Conservation (phyloP, 2,329 filamentous ascomycete genomes). For the Dactylellina drechsleri region DNA sequence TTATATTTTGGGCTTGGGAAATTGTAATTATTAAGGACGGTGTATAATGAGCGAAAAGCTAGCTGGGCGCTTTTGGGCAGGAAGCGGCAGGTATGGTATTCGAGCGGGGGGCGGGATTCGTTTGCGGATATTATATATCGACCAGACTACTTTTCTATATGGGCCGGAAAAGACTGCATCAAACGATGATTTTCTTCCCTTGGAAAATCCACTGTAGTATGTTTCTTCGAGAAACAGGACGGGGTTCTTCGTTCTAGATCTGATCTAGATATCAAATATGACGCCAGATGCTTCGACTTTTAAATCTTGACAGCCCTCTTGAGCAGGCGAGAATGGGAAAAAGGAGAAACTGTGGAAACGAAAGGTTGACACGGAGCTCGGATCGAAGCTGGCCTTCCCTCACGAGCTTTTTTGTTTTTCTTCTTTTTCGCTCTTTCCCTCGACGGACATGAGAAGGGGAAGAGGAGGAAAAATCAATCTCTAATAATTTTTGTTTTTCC, state of each 20-base stretch:
- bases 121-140: slow-evolving; percentile 34
- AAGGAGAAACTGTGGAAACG: slow-evolving; percentile 33
- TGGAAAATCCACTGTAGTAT: too few relatives aligned
- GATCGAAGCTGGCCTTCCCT: slow-evolving; percentile 40
- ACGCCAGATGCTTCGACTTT: slow-evolving; percentile 34
- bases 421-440: slow-evolving; percentile 19
- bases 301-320: slow-evolving; percentile 17
- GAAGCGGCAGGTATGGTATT: slow-evolving; percentile 31
- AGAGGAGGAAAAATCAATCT: background rate
- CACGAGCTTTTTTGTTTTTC: slow-evolving; percentile 11
- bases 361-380: slow-evolving; percentile 29
- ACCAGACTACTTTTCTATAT: background rate
- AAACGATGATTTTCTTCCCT: slow-evolving; percentile 1
- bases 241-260: slow-evolving; percentile 37
- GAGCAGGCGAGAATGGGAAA: slow-evolving; percentile 20
- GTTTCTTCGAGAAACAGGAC: background rate
- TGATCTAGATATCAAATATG: slow-evolving; percentile 36
- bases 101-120: slow-evolving; percentile 39
- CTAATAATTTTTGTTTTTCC: background rate
- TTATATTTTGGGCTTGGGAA: too few relatives aligned
- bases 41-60: background rate
- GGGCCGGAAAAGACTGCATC: slow-evolving; percentile 1
- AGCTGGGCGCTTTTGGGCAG: slow-evolving; percentile 8
- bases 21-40: too few relatives aligned
- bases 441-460: background rate